phyloP scores from a whole-genome alignment of 1,139 yeast genomes.

The Pneumocystis canis region DNA sequence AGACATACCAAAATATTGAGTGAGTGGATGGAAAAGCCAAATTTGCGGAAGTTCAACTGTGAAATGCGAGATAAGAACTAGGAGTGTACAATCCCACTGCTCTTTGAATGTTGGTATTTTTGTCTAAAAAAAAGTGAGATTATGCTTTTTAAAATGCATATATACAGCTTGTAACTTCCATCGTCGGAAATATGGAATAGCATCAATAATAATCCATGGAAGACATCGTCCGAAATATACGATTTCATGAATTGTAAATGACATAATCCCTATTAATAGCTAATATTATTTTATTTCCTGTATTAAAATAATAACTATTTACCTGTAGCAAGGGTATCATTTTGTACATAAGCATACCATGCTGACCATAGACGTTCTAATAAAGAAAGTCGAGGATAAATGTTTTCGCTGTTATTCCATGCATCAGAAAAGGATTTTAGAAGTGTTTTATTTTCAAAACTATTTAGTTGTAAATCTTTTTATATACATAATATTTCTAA shows the following conservation, averaged over 20 bases:
- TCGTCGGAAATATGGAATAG: slow-evolving; percentile 56
- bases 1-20: slow-evolving; percentile 59
- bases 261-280: slow-evolving; percentile 35
- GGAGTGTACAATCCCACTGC: slow-evolving; percentile 81
- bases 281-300: neutral
- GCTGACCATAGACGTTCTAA: slow-evolving; percentile 66
- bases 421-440: slow-evolving; percentile 9
- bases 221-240: slow-evolving; percentile 76
- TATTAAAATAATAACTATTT: neutral
- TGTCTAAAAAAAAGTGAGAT: slow-evolving; percentile 16
- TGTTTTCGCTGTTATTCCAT: slow-evolving; percentile 6
- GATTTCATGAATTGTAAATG: slow-evolving; percentile 61
- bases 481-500: neutral
- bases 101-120: slow-evolving; percentile 64
- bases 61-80: slow-evolving; percentile 71
- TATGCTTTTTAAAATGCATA: neutral
- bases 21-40: slow-evolving; percentile 88
- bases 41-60: slow-evolving; percentile 88
- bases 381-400: slow-evolving; percentile 21
- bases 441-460: neutral
- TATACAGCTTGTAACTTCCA: slow-evolving; percentile 60
- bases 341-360: slow-evolving; percentile 60
- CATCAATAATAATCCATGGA: slow-evolving; percentile 75
- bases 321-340: slow-evolving; percentile 68
- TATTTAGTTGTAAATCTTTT: neutral